These are phyloP conservation scores for Lecanicillium sp. DNA, from an alignment of 2,329 filamentous ascomycete genomes.

Conservation along the genomic window DNA sequence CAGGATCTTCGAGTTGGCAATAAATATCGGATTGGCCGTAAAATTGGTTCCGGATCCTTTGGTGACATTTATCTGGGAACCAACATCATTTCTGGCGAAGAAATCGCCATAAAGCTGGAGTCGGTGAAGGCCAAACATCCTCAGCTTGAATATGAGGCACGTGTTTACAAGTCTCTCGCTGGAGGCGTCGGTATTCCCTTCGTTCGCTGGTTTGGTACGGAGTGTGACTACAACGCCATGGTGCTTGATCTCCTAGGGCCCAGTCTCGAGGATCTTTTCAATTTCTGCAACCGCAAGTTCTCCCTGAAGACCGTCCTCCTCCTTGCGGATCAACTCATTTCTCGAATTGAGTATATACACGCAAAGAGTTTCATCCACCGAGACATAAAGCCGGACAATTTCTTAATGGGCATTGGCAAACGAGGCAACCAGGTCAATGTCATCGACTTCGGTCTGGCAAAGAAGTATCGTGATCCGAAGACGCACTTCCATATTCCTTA, in stretches of 20 bases:
- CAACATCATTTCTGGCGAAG: conserved; percentile 98
- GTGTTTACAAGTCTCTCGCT: conserved; percentile 83
- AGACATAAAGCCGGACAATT: conserved; percentile 99
- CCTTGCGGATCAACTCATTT: conserved; percentile 95
- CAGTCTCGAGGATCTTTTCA: conserved; percentile 96
- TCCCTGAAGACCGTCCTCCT: conserved; percentile 96
- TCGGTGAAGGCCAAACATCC: conserved; percentile 99
- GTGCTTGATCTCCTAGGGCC: conserved; percentile 94
- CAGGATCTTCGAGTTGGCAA: conserved; percentile 98
- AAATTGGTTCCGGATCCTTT: conserved; percentile 96
- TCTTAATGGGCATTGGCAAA: conserved; percentile 98
- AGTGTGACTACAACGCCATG: conserved; percentile 99
- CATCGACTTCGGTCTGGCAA: conserved; percentile 96
- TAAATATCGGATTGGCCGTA: conserved; percentile 98
- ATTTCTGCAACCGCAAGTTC: conserved; percentile 99
- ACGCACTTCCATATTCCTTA: conserved; percentile 99
- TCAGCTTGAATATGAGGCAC: conserved; percentile 96
- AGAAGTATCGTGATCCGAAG: conserved; percentile 99
- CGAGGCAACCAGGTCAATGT: conserved; percentile 99
- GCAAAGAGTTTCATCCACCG: conserved; percentile 99
- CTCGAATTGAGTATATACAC: conserved; percentile 98
- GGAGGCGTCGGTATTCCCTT: conserved; percentile 97
- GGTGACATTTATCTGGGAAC: conserved; percentile 98
- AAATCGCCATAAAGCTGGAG: conserved; percentile 99
- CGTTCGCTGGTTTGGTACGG: conserved; percentile 98